phyloP scores from a whole-genome alignment of 768 basidiomycete species.

The Naganishia vaughanmartiniae region DNA sequence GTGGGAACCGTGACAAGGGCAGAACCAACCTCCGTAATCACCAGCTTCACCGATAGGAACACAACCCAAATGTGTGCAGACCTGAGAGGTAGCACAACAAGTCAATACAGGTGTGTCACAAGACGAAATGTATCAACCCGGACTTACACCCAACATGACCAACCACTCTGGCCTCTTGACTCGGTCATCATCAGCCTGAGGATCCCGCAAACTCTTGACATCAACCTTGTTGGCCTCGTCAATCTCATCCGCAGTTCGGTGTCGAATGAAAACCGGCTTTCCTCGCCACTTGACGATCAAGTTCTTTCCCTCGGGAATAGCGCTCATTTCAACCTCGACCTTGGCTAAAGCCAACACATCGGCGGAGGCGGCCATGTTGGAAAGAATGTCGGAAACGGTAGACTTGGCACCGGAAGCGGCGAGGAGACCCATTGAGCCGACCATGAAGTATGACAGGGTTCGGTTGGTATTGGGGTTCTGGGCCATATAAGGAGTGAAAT shows the following conservation, averaged over 20 bases:
- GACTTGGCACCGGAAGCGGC: conserved; percentile 93
- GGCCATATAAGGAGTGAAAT: conserved; percentile 78
- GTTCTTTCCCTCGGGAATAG: conserved; percentile 74
- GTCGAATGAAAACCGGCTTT: conserved; percentile 98
- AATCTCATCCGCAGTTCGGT: conserved; percentile 86
- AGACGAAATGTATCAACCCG: neutral
- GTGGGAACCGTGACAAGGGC: conserved; percentile 98
- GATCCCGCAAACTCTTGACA: conserved; percentile 86
- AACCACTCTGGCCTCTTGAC: conserved; percentile 94
- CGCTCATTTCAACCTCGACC: conserved; percentile 85
- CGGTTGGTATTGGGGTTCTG: conserved; percentile 57
- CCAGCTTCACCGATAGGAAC: conserved; percentile 77
- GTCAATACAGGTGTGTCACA: conserved; percentile 50
- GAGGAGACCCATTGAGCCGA: conserved; percentile 76
- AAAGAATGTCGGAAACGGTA: conserved; percentile 85
- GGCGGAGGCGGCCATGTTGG: conserved; percentile 94
- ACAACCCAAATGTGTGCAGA: conserved; percentile 97
- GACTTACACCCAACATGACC: conserved; percentile 55
- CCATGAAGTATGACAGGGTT: conserved; percentile 56
- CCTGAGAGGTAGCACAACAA: conserved; percentile 43
- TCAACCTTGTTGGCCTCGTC: conserved; percentile 81
- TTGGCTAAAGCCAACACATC: conserved; percentile 97
- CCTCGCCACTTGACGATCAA: conserved; percentile 79
- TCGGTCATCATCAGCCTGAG: conserved; percentile 81
- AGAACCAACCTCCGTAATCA: conserved; percentile 88